Evolutionary conservation across 2,329 filamentous ascomycete genomes (phyloP).

Genomic region (Diaporthe amygdali): DNA sequence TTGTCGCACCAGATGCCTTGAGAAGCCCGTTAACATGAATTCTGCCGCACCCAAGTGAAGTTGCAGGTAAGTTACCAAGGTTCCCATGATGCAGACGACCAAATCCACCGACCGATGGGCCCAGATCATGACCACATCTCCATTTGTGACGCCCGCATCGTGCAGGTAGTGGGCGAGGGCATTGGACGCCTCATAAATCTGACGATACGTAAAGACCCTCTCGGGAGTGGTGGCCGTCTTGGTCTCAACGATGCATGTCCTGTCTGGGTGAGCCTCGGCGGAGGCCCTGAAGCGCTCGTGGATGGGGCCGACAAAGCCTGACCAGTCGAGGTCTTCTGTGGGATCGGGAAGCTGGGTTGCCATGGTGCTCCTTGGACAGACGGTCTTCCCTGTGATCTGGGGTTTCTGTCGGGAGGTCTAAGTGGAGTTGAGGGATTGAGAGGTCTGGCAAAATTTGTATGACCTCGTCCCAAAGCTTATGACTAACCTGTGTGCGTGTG

Average conservation of each 20-base stretch:
- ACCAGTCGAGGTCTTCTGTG: conserved; percentile 71
- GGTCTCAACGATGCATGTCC: conserved; percentile 56
- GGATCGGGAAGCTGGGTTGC: conserved; percentile 60
- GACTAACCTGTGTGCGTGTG: conserved; percentile 9
- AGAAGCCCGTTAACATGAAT: conserved; percentile 32
- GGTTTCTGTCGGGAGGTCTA: background rate
- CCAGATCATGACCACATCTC: conserved; percentile 94
- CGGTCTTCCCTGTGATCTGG: background rate
- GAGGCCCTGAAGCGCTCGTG: conserved; percentile 73
- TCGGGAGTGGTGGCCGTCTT: conserved; percentile 53
- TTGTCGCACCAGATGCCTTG: conserved; percentile 61
- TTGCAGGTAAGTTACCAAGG: conserved; percentile 29
- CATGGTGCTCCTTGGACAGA: background rate
- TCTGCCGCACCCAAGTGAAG: background rate
- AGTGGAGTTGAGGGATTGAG: conserved; percentile 11
- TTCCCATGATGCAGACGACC: conserved; percentile 78
- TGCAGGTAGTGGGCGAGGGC: conserved; percentile 80
- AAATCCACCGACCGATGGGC: conserved; percentile 78
- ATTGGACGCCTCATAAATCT: conserved; percentile 87
- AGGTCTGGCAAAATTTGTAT: conserved; percentile 7
- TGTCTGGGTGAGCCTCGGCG: conserved; percentile 71
- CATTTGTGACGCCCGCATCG: conserved; percentile 72
- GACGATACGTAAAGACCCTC: conserved; percentile 78
- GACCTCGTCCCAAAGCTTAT: background rate
- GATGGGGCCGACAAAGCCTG: conserved; percentile 68